phyloP scores from a whole-genome alignment of 768 basidiomycete species.

The Rhizopogon salebrosus region DNA sequence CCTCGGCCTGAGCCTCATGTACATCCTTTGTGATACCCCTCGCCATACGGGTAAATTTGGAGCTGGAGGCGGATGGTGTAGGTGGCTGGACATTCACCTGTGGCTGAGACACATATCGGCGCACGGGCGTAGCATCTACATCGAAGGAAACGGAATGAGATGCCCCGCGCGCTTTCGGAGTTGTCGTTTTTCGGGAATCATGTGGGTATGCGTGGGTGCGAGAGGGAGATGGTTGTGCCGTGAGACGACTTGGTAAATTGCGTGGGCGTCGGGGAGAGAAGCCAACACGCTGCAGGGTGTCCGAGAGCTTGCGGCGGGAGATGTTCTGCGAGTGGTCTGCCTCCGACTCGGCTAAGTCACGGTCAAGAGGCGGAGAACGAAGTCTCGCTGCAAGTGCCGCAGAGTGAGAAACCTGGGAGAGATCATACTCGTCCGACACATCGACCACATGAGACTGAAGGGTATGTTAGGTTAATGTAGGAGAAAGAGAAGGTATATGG shows the following conservation, averaged over 20 bases:
- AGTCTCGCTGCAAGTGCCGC: constrained; percentile 36
- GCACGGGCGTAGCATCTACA: constrained; percentile 19
- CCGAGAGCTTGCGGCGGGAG: constrained; percentile 60
- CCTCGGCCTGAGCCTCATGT: constrained; percentile 29
- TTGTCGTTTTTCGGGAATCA: constrained; percentile 19
- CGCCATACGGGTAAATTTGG: constrained; percentile 59
- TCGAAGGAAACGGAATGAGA: constrained; percentile 23
- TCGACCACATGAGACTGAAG: constrained; percentile 45
- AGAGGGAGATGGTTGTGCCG: constrained; percentile 12
- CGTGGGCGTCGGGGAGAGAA: constrained; percentile 78
- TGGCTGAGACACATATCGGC: constrained; percentile 19
- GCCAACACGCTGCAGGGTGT: constrained; percentile 60
- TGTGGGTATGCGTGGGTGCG: constrained; percentile 11
- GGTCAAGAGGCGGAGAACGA: constrained; percentile 43
- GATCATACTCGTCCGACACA: constrained; percentile 57
- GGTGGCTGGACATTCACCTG: constrained; percentile 54
- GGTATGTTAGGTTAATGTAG: constrained; percentile 1
- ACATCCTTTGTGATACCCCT: constrained; percentile 53
- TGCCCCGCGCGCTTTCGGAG: constrained; percentile 29
- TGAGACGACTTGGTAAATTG: constrained; percentile 30
- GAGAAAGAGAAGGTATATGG: neutral
- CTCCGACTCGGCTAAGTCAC: constrained; percentile 45
- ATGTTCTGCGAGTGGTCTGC: constrained; percentile 37
- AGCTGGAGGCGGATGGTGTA: constrained; percentile 50
- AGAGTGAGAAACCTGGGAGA: constrained; percentile 49